Base-by-base conservation (phyloP, 2,329 filamentous ascomycete genomes). In the Aspergillus chevalieri region DNA sequence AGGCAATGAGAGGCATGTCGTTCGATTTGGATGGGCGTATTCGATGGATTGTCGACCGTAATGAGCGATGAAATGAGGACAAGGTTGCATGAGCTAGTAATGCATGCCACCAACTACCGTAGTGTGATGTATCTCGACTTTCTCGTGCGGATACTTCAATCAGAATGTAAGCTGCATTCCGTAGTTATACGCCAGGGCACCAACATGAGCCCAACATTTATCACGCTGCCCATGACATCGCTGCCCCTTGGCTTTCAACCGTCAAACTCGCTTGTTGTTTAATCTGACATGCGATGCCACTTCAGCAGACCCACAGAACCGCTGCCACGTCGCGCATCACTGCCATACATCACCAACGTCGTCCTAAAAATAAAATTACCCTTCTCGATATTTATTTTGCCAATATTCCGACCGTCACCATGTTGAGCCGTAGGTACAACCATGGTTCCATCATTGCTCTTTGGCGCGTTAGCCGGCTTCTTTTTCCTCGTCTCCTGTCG, bases 1-100 rank as follows among this genome's bases (percentile, higher is more conserved):
- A 58, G 38, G 58, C 58, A 33, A 60, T 60, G 26, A 56, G 55
- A 30, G 53, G 56, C 39, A 51, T 41, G 6, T 19, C 17, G 38
- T 15, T n/a, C 4, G n/a, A 17, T 38, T n/a, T 17, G n/a, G n/a
- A 17, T 10, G 7, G n/a, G 17, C 17, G 4, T 10, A 15, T 15
- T n/a, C 6, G 2, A 9, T n/a, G 34, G 17, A 17, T 38, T n/a
- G 12, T 38, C 26, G 34, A 38, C 17, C n/a, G n/a, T 38, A n/a
- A 8, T 17, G 34, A 6, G n/a, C 34, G 17, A 41, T 19, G 17
- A 41, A 8, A 30, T 19, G 38, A 19, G 38, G 38, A 41, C n/a
- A 19, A 30, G 26, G 26, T 30, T 30, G 26, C 26, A 30, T 30
- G 10, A 12, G 26, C 26, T 30, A 30, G 10, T 30, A 10, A 30